phyloP scores from a whole-genome alignment of 805 yeast genomes.

The Wickerhamiella brachini region DNA sequence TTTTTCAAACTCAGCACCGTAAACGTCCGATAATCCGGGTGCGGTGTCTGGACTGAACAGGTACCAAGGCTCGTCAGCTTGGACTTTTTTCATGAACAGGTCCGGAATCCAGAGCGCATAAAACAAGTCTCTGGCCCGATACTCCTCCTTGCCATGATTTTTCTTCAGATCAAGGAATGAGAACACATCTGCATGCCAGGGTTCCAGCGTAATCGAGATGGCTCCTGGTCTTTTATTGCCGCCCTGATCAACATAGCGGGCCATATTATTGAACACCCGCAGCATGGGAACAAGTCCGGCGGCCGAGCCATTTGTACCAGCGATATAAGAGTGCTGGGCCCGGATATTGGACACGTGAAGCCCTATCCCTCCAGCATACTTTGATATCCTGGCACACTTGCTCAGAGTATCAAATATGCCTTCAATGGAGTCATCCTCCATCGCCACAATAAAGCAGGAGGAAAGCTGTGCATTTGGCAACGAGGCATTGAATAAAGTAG shows the following conservation, averaged over 20 bases:
- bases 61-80: constrained; percentile 64
- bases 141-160: constrained; percentile 88
- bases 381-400: constrained; percentile 76
- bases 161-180: constrained; percentile 72
- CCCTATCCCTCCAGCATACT: constrained; percentile 91
- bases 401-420: constrained; percentile 82
- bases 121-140: constrained; percentile 81
- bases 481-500: constrained; percentile 85
- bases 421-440: constrained; percentile 84
- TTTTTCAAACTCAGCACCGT: constrained; percentile 63
- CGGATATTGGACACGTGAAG: constrained; percentile 75
- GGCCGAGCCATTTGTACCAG: constrained; percentile 77
- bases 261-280: constrained; percentile 84
- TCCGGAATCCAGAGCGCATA: constrained; percentile 92
- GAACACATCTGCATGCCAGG: constrained; percentile 88
- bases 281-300: constrained; percentile 88
- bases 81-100: constrained; percentile 77
- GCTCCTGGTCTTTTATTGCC: constrained; percentile 97
- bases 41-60: constrained; percentile 76
- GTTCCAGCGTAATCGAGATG: constrained; percentile 79
- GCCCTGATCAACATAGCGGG: constrained; percentile 92
- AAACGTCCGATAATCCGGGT: constrained; percentile 66
- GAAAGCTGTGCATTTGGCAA: constrained; percentile 68
- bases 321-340: constrained; percentile 66
- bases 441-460: constrained; percentile 78